Base-by-base conservation (phyloP, 495 filamentous ascomycete genomes). In the Penicillium cataractarum region DNA sequence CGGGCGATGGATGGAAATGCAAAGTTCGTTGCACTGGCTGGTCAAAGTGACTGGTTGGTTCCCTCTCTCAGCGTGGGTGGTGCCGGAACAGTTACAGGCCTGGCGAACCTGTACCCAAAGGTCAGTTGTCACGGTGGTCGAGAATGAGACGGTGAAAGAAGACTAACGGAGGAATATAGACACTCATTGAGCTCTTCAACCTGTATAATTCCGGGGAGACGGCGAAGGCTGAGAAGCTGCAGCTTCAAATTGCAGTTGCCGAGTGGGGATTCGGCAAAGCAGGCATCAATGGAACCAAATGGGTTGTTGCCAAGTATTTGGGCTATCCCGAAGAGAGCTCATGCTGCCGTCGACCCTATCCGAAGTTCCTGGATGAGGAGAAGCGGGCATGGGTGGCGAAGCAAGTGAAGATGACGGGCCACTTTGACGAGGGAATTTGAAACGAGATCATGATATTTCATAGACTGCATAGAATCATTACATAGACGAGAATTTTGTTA, bases 241-340 rank as follows among this genome's bases (percentile, higher is more conserved):
- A 80, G 66, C 65, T 70, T 31, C 66, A 74, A 54, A 60, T 78
- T 9, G 67, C 75, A 2, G 61, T 64, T 8, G 62, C 69, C 7
- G 78, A 82, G 66, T 77, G 75, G 71, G 79, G 73, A 13, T 73
- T 82, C 55, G 76, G 57, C 12, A 78, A 78, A 53, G 72, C 69
- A 33, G 75, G 75, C 21, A 79, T 80, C 61, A 78, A 75, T 48
- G 77, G 77, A 10, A 79, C 71, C 32, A 81, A 81, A 55, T 79
- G 74, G 72, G 72, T 75, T 13, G 74, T 80, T 13, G 71, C 67
- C 13, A 69, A 77, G 56, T 62, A 68, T 44, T 62, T 66, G 29
- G 77, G 75, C 15, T 81, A 79, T 55, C 76, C 77, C 6, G 60
- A 69, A 55, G 46, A 59, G 19, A 78, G 74, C 57, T 72, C 65